These are phyloP conservation scores for Chamaecrista fasciculata DNA, from an alignment of 306 rosid species.

Conservation along the genomic window DNA sequence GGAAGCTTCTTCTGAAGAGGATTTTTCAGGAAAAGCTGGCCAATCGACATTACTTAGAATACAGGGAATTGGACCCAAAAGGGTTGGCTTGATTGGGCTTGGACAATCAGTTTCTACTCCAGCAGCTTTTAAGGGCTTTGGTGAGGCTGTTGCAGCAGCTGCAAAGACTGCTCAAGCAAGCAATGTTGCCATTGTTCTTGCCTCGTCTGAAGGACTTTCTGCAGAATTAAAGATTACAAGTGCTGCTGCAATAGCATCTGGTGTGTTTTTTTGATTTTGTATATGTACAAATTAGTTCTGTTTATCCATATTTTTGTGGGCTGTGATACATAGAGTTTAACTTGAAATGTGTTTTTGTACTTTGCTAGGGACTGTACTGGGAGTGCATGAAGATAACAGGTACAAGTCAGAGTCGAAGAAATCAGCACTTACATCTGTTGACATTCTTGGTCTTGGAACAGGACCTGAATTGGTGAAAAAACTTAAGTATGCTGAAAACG, in stretches of 20 bases:
- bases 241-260: slow-evolving; percentile 75
- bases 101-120: slow-evolving; percentile 48
- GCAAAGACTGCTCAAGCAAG: slow-evolving; percentile 73
- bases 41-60: slow-evolving; percentile 73
- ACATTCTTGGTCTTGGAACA: slow-evolving; percentile 73
- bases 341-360: slow-evolving; percentile 19
- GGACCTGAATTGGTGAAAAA: slow-evolving; percentile 76
- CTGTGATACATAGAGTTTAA: slow-evolving; percentile 9
- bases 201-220: slow-evolving; percentile 54
- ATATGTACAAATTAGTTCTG: background rate
- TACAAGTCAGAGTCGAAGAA: slow-evolving; percentile 71
- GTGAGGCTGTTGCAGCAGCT: slow-evolving; percentile 75
- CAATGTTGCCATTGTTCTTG: slow-evolving; percentile 62
- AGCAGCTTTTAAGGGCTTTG: slow-evolving; percentile 54
- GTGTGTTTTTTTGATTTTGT: slow-evolving; percentile 32
- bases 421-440: slow-evolving; percentile 58
- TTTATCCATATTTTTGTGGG: background rate
- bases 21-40: slow-evolving; percentile 72
- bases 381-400: slow-evolving; percentile 71
- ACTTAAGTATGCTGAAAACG: slow-evolving; percentile 62
- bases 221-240: slow-evolving; percentile 48
- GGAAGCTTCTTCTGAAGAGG: slow-evolving; percentile 81
- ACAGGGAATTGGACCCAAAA: slow-evolving; percentile 66
- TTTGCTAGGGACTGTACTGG: slow-evolving; percentile 65
- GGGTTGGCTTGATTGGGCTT: slow-evolving; percentile 76